phyloP scores from a whole-genome alignment of 1,284 basidiomycete species.

The Fomes fomentarius region DNA sequence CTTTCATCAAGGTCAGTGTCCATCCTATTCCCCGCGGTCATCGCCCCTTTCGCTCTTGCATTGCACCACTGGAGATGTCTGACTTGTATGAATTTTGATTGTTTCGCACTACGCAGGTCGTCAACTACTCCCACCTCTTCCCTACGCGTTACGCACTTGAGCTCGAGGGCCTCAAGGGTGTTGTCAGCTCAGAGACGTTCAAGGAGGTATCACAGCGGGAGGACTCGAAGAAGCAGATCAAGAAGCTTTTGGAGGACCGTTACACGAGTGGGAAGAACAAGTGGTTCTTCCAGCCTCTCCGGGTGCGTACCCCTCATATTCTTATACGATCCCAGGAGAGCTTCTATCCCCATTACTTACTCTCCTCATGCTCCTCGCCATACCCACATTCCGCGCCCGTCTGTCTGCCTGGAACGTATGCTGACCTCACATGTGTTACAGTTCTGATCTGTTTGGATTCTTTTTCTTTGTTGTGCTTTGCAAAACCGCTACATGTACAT shows the following conservation, averaged over 20 bases:
- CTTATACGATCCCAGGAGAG: too few species aligned
- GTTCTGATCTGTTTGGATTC: conserved; percentile 23
- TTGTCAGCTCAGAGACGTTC: conserved; percentile 86
- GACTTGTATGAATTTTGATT: neutral
- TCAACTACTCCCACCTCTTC: conserved; percentile 98
- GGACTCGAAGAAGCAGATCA: conserved; percentile 93
- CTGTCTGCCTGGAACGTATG: too few species aligned
- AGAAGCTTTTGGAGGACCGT: conserved; percentile 93
- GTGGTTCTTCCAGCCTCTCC: conserved; percentile 89
- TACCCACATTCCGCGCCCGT: too few species aligned
- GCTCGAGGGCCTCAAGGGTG: conserved; percentile 89
- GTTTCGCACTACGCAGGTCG: conserved; percentile 47
- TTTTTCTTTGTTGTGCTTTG: conserved; percentile 12
- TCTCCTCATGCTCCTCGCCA: neutral
- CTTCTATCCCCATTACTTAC: neutral
- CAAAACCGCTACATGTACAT: conserved; percentile 27
- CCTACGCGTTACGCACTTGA: conserved; percentile 97
- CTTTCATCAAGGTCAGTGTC: conserved; percentile 90
- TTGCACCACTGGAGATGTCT: neutral
- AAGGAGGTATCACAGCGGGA: conserved; percentile 93
- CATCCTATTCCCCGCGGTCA: neutral
- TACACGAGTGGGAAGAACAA: conserved; percentile 92
- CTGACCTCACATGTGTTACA: too few species aligned
- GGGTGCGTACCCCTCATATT: conserved; percentile 50
- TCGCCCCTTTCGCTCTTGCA: neutral